Evolutionary conservation across 495 filamentous ascomycete species (phyloP).

Genomic region (Penicillium mononematosum): DNA sequence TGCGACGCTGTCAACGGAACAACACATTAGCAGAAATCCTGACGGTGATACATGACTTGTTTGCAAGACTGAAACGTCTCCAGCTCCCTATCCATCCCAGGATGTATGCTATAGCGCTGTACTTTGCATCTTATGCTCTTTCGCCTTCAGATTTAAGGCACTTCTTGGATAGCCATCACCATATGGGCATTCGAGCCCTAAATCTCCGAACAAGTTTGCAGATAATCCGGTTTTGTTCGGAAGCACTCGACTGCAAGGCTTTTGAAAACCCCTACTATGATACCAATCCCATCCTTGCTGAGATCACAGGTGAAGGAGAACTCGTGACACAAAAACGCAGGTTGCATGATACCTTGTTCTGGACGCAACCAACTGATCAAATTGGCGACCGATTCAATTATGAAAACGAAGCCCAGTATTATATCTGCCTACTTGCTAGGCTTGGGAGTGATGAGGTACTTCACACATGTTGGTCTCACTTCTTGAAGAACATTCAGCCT

Average conservation of each 20-base stretch:
- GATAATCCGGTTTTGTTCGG: constrained; percentile 24
- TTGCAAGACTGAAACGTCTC: constrained; percentile 25
- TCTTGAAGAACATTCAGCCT: constrained; percentile 12
- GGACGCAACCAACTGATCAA: constrained; percentile 1
- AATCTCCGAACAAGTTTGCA: constrained; percentile 4
- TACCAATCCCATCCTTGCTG: constrained; percentile 20
- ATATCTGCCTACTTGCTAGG: constrained; percentile 29
- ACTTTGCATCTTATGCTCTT: constrained; percentile 30
- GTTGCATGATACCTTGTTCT: constrained; percentile 28
- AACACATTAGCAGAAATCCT: constrained; percentile 32
- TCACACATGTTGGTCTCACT: constrained; percentile 23
- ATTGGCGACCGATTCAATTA: background rate
- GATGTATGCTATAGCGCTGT: constrained; percentile 18
- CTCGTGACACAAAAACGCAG: background rate
- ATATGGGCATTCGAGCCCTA: constrained; percentile 2
- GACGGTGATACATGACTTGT: constrained; percentile 28
- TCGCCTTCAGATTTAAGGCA: constrained; percentile 27
- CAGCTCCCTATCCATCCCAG: constrained; percentile 17
- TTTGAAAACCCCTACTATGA: constrained; percentile 29
- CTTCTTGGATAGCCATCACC: constrained; percentile 23
- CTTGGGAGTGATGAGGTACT: constrained; percentile 17
- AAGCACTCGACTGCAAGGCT: constrained; percentile 20
- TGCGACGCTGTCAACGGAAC: constrained; percentile 20
- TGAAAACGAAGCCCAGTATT: constrained; percentile 1
- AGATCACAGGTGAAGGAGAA: constrained; percentile 29